Evolutionary conservation across 768 basidiomycete species (phyloP), one percentile per base, ranked within the genome.

Genomic region (Megacollybia marginata): DNA sequence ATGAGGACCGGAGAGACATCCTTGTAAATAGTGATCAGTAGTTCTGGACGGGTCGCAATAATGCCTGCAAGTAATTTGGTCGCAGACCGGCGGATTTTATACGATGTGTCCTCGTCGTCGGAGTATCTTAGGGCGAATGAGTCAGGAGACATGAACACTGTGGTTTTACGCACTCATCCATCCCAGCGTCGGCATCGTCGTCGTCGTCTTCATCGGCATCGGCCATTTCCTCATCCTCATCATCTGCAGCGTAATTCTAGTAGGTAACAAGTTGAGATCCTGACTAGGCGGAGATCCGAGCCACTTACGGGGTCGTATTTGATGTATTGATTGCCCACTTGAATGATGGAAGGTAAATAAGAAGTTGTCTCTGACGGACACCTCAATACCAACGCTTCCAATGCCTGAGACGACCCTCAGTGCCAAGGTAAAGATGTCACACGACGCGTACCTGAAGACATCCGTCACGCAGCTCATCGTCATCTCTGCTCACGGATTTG

Each of bases 71-170:
- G 75, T 4, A 98, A 72, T 63, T 97, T 97, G 15, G 93, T 92
- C 7, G 96, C 86, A 7, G 91, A 85, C 42, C 96, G 83, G 55
- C 96, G 86, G 50, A 96, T 91, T 66, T 97, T 97, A 79, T 96
- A 98, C 0, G 95, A 97, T 10, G 88, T 90, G 61, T 99, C 96
- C 64, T 98, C 96, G 51, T 99, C 96, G 57, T 99, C 96, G 6
- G 92, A 92, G 65, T 96, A 97, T 54, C 91, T 94, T 55, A 23
- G 9, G 47, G 34, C 20, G 31, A 48, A 58, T 5, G 62, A 44
- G 33, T 42, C 38, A 33, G 42, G 23, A 44, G 12, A 47, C 54
- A 20, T 9, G 2, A 32, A 34, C 34, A 2, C 20, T 55, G 36
- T 32, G 15, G 18, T 20, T 28, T 28, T 11, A 68, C 85, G 59